Evolutionary conservation across 331 rosid species (phyloP), one percentile per base, ranked within the genome.

Genomic region (Rosa hybrid): DNA sequence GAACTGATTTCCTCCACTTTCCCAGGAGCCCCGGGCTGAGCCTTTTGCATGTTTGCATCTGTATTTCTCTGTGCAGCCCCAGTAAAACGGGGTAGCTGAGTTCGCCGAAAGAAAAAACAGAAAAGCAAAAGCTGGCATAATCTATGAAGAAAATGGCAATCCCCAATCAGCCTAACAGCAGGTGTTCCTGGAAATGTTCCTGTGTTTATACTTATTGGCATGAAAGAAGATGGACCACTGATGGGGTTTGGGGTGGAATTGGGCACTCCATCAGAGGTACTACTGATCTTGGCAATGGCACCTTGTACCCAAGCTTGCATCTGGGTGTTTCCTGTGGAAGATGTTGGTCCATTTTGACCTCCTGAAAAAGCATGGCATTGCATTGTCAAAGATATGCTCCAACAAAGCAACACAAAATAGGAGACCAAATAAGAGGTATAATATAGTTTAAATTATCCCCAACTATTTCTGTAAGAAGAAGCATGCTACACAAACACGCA

Each of bases 301-400:
- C 97, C 98, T 79, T 91, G 98, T 38, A 94, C 92, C 97, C 97
- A 94, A 82, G 95, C 95, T 81, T 94, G 97, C 97, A 94, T 90
- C 82, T 92, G 97, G 68, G 92, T 88, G 88, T 88, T 94, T 84
- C 98, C 97, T 49, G 91, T 87, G 71, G 97, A 84, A 82, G 79
- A 86, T 78, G 98, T 72, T 7, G 97, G 89, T 83, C 91, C 97
- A 83, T 76, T 91, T 87, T 91, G 97, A 60, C 88, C 93, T 72
- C 90, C 97, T 94, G 88, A 79, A 81, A 80, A 53, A 84, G 64
- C 30, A 56, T 62, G 68, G 45, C 63, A 59, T 60, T 12, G 75
- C 46, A n/a, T 3, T 27, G 59, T 75, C 14, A 74, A 74, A 51
- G 21, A 60, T 48, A 54, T 64, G 68, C 38, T 59, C 51, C 21